Conservation (phyloP, 1,284 basidiomycete species). For the Cutaneotrichosporon sp. region DNA sequence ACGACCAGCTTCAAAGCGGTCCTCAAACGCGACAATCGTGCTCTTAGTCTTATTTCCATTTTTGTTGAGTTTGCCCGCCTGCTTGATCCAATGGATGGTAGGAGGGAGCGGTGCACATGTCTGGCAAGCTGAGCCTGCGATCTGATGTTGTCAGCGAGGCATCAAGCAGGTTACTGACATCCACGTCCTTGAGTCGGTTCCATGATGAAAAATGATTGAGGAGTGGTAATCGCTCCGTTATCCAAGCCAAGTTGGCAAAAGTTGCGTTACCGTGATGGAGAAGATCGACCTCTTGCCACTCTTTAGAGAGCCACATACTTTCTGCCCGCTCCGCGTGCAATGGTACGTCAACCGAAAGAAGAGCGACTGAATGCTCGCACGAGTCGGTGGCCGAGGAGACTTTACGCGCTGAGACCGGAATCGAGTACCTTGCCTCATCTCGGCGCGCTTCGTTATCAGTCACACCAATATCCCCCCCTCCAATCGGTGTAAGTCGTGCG, state of each 20-base stretch:
- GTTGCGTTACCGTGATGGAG: slow-evolving; percentile 69
- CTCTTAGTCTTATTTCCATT: slow-evolving; percentile 37
- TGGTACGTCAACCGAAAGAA: slow-evolving; percentile 70
- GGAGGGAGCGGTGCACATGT: slow-evolving; percentile 77
- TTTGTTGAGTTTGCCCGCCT: slow-evolving; percentile 43
- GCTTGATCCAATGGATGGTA: slow-evolving; percentile 64
- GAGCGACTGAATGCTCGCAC: slow-evolving; percentile 67
- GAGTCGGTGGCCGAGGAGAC: slow-evolving; percentile 56
- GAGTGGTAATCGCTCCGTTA: slow-evolving; percentile 73
- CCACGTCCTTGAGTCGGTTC: slow-evolving; percentile 54
- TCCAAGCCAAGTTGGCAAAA: slow-evolving; percentile 77
- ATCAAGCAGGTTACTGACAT: slow-evolving; percentile 21
- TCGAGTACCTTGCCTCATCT: slow-evolving; percentile 60
- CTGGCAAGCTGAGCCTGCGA: slow-evolving; percentile 52
- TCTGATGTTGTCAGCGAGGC: slow-evolving; percentile 30
- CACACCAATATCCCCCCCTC: slow-evolving; percentile 35
- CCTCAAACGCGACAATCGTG: slow-evolving; percentile 61
- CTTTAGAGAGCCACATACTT: slow-evolving; percentile 62
- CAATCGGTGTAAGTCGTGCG: slow-evolving; percentile 35
- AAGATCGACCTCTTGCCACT: slow-evolving; percentile 76
- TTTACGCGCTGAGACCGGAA: slow-evolving; percentile 57
- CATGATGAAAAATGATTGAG: slow-evolving; percentile 61
- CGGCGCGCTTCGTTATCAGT: slow-evolving; percentile 41
- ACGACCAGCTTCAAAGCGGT: slow-evolving; percentile 73
- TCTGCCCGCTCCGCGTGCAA: slow-evolving; percentile 61